Evolutionary conservation across 2,329 filamentous ascomycete species (phyloP).

Genomic region (Cytospora piceicola): DNA sequence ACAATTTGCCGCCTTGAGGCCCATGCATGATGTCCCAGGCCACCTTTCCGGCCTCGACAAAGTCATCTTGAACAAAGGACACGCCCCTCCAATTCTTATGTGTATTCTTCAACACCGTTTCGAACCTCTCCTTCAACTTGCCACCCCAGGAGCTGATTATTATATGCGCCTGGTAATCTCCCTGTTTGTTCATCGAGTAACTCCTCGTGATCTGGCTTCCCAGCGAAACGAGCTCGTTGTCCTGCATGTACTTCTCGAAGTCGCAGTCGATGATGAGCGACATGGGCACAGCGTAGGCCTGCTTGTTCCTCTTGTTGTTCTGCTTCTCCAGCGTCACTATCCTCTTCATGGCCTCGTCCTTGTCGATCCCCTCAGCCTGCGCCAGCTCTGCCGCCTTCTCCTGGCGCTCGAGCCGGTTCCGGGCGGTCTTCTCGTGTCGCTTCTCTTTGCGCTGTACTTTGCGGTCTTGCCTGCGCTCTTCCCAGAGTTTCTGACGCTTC

Average conservation of each 20-base stretch:
- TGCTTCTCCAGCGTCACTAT: constrained; percentile 40
- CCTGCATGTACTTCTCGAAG: constrained; percentile 88
- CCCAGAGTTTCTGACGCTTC: constrained; percentile 73
- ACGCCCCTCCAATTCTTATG: constrained; percentile 82
- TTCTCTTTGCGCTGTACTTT: constrained; percentile 59
- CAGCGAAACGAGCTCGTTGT: constrained; percentile 83
- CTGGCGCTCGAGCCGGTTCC: constrained; percentile 55
- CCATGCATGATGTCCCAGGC: constrained; percentile 71
- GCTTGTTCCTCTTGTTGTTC: constrained; percentile 36
- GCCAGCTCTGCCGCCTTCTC: constrained; percentile 51
- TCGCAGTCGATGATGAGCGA: constrained; percentile 87
- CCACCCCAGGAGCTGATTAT: constrained; percentile 80
- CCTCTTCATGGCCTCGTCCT: constrained; percentile 37
- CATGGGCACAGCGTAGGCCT: constrained; percentile 66
- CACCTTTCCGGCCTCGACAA: constrained; percentile 67
- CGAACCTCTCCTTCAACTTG: constrained; percentile 75
- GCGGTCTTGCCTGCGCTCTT: constrained; percentile 67
- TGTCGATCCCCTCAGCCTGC: constrained; percentile 48
- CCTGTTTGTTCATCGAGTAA: constrained; percentile 84
- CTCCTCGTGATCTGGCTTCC: constrained; percentile 81
- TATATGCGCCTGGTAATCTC: constrained; percentile 70
- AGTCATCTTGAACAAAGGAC: constrained; percentile 73
- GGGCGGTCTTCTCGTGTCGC: constrained; percentile 50
- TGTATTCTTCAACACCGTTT: constrained; percentile 71
- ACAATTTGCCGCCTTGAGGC: constrained; percentile 50